Evolutionary conservation across 1,139 yeast genomes (phyloP).

Genomic region (Diutina ranongensis): DNA sequence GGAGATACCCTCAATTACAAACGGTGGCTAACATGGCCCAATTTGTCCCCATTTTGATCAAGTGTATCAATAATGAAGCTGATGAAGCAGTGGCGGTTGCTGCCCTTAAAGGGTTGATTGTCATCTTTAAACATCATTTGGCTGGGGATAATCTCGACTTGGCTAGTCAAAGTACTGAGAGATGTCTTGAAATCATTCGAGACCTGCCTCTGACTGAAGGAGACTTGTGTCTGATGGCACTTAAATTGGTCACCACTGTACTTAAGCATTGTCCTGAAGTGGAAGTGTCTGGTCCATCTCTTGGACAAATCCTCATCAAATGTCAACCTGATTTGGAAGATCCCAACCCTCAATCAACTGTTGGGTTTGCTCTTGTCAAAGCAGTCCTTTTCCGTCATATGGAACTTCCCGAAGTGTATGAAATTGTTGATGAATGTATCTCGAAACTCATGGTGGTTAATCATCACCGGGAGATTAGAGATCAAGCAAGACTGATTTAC

Average conservation of each 20-base stretch:
- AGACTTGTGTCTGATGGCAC: conserved; percentile 73
- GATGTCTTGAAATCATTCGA: conserved; percentile 55
- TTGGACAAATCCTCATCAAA: conserved; percentile 66
- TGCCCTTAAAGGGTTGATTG: conserved; percentile 51
- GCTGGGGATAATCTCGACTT: conserved; percentile 39
- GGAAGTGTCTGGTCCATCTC: conserved; percentile 55
- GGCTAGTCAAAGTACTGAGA: conserved; percentile 49
- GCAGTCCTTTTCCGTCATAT: conserved; percentile 64
- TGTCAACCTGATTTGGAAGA: conserved; percentile 85
- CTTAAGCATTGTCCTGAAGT: conserved; percentile 42
- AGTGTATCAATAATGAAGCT: conserved; percentile 40
- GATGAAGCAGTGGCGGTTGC: conserved; percentile 70
- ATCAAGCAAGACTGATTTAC: conserved; percentile 74
- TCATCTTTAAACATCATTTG: conserved; percentile 53
- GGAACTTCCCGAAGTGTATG: conserved; percentile 82
- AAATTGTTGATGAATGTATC: conserved; percentile 62
- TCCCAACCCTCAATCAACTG: conserved; percentile 71
- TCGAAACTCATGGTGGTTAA: conserved; percentile 84
- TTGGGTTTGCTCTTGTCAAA: conserved; percentile 75
- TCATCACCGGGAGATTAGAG: conserved; percentile 74
- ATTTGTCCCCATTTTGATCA: conserved; percentile 62
- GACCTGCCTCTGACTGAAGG: conserved; percentile 70
- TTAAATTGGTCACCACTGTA: conserved; percentile 63
- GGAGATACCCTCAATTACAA: conserved; percentile 45
- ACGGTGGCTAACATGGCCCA: conserved; percentile 54